A percentile compares a stretch with the other conserved stretches of the same genome.
Conservation (phyloP, 306 rosid genomes). For the Dalbergia cochinchinensis region DNA sequence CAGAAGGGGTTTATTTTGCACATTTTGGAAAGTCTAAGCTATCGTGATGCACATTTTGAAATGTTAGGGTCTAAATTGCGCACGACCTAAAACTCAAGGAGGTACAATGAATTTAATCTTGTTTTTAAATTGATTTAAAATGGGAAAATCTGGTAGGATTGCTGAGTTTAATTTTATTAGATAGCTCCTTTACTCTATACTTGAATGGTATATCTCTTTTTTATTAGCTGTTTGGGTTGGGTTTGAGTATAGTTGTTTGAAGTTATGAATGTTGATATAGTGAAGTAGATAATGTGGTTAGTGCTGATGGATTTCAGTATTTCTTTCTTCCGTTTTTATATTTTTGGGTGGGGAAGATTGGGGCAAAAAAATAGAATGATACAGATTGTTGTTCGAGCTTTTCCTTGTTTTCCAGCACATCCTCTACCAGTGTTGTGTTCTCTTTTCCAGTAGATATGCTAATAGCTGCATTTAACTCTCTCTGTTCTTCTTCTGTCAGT, state of each 20-base stretch:
- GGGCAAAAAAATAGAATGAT: neutral
- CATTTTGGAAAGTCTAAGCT: too few relatives aligned
- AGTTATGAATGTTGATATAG: conserved; percentile 17
- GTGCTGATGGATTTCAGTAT: neutral
- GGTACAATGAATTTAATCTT: too few relatives aligned
- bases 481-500: neutral
- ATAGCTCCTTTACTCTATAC: neutral
- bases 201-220: neutral
- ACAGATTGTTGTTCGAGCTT: neutral
- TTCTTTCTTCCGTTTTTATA: neutral
- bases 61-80: too few relatives aligned
- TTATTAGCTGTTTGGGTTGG: neutral
- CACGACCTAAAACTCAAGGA: too few relatives aligned
- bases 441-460: conserved; percentile 2
- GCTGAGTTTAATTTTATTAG: neutral
- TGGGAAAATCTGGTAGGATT: neutral
- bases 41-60: too few relatives aligned
- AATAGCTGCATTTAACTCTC: conserved; percentile 7
- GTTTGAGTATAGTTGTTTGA: neutral
- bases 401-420: conserved; percentile 3
- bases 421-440: neutral
- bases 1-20: too few relatives aligned
- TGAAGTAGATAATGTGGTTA: neutral
- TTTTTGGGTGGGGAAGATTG: neutral
- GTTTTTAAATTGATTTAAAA: too few relatives aligned